Evolutionary conservation across 306 rosid genomes (phyloP).

Genomic region (Casuarina cunninghamiana): DNA sequence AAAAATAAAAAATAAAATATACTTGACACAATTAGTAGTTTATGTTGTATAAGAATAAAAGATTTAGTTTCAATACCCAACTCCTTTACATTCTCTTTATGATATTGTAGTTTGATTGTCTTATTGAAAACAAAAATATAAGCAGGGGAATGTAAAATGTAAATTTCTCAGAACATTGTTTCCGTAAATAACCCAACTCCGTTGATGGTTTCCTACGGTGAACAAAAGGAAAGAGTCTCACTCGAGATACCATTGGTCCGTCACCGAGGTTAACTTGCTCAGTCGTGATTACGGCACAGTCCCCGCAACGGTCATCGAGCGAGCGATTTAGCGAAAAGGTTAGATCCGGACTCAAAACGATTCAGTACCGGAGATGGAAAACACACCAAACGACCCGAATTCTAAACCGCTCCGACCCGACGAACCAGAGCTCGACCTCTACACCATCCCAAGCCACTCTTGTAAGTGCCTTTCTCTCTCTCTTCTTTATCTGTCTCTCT

Average conservation of each 20-base stretch:
- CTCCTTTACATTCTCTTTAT: too few species aligned
- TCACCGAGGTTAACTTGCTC: background rate
- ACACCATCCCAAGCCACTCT: slow-evolving; percentile 86
- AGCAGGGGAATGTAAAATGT: too few species aligned
- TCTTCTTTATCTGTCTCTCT: background rate
- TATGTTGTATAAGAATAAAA: too few species aligned
- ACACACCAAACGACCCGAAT: slow-evolving; percentile 43
- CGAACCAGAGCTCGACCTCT: slow-evolving; percentile 89
- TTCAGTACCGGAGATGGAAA: slow-evolving; percentile 43
- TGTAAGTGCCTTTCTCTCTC: slow-evolving; percentile 45
- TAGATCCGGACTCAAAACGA: slow-evolving; percentile 8
- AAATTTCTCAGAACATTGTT: too few species aligned
- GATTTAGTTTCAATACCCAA: too few species aligned
- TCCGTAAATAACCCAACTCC: too few species aligned
- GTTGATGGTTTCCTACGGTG: too few species aligned
- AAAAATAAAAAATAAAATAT: too few species aligned
- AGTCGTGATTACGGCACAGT: background rate
- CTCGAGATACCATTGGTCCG: slow-evolving; percentile 13
- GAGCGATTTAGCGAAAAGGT: background rate
- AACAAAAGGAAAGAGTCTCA: background rate
- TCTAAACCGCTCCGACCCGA: slow-evolving; percentile 49
- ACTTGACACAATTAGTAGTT: too few species aligned
- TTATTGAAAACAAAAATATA: too few species aligned
- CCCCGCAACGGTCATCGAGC: background rate
- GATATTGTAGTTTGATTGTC: too few species aligned